Percentiles rank a stretch among this genome's conserved stretches.
Evolutionary conservation across 306 rosid species (phyloP).

Genomic region (Canavalia gladiata): DNA sequence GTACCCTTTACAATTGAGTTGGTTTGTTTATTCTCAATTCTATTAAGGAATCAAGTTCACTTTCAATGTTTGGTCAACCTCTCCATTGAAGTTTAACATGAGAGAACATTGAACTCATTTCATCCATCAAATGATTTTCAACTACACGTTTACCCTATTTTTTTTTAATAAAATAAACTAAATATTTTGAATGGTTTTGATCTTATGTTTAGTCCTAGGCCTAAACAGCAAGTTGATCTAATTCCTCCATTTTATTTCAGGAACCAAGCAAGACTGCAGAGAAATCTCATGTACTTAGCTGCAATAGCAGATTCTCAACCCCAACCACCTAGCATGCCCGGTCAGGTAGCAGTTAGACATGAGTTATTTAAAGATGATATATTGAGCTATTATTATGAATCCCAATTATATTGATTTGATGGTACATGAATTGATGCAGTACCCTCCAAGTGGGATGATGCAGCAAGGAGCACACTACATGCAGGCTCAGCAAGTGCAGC

Average conservation of each 20-base stretch:
- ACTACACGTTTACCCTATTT: no score
- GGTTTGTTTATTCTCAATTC: neutral
- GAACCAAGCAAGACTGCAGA: slow-evolving; percentile 96
- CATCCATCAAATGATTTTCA: no score
- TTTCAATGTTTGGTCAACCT: neutral
- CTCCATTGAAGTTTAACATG: no score
- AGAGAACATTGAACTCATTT: no score
- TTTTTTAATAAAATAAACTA: no score
- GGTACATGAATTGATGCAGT: slow-evolving; percentile 54
- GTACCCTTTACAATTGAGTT: neutral
- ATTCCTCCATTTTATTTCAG: slow-evolving; percentile 47
- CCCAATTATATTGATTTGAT: no score
- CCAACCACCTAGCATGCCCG: slow-evolving; percentile 83
- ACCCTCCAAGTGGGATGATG: slow-evolving; percentile 75
- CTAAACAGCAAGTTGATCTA: neutral
- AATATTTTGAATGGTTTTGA: no score
- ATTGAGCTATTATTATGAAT: neutral
- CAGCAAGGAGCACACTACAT: slow-evolving; percentile 90
- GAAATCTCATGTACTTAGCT: slow-evolving; percentile 98
- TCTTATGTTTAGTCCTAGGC: no score
- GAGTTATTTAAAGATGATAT: neutral
- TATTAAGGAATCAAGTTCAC: neutral
- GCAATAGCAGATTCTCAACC: slow-evolving; percentile 99
- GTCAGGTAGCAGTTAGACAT: slow-evolving; percentile 77
- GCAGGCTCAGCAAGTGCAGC: slow-evolving; percentile 90